phyloP scores from a whole-genome alignment of 129 eudicot genomes.

The Erigeron canadensis region DNA sequence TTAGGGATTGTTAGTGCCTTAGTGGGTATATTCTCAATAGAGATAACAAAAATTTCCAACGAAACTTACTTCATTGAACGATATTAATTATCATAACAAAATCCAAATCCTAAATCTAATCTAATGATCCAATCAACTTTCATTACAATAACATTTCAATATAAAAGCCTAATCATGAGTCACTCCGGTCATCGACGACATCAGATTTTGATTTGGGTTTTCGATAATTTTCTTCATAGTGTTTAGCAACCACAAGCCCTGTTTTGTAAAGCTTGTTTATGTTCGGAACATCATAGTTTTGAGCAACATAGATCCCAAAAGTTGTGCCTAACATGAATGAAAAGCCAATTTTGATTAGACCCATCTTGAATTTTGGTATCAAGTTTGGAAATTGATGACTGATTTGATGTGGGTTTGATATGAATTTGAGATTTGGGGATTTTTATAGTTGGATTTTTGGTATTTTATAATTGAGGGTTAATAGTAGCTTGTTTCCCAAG shows the following conservation, averaged over 20 bases:
- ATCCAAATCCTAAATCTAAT: conserved; percentile 31
- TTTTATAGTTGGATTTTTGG: background rate
- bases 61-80: too few species aligned
- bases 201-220: conserved; percentile 25
- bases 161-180: conserved; percentile 21
- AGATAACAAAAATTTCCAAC: too few species aligned
- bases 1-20: too few species aligned
- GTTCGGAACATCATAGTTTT: conserved; percentile 51
- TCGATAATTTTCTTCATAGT: conserved; percentile 42
- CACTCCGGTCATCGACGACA: conserved; percentile 26
- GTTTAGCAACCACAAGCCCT: conserved; percentile 33
- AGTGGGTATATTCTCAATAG: too few species aligned
- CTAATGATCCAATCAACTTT: conserved; percentile 4
- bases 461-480: conserved; percentile 21
- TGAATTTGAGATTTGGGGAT: conserved; percentile 8
- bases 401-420: conserved; percentile 1
- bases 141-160: background rate
- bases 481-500: conserved; percentile 44
- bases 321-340: conserved; percentile 48
- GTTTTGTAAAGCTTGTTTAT: conserved; percentile 28
- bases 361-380: conserved; percentile 36
- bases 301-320: conserved; percentile 56
- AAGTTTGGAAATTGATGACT: conserved; percentile 6
- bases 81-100: background rate
- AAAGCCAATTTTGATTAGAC: conserved; percentile 39